Conservation (phyloP, 164 flowering plant genomes). For the Vitis amurensis region DNA sequence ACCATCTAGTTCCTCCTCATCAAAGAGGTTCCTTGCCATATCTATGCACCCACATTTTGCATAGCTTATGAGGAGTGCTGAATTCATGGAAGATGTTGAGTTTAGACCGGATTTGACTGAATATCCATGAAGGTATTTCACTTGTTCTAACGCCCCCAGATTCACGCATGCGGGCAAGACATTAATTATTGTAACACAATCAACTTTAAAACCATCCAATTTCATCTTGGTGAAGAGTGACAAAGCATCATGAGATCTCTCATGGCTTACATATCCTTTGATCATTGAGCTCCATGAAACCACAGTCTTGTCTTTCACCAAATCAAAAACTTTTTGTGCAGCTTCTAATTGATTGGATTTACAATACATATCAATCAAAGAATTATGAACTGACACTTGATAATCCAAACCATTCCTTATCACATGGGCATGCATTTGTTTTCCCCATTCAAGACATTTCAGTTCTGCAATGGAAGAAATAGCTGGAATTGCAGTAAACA, state of each 20-base stretch:
- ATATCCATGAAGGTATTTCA: constrained; percentile 53
- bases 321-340: constrained; percentile 43
- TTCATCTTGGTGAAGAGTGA: constrained; percentile 47
- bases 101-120: constrained; percentile 35
- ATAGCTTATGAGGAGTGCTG: constrained; percentile 54
- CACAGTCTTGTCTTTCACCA: constrained; percentile 30
- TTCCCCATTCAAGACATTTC: constrained; percentile 40
- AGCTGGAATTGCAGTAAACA: constrained; percentile 48
- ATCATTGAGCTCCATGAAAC: constrained; percentile 66
- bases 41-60: constrained; percentile 68
- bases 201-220: constrained; percentile 37
- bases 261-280: constrained; percentile 45
- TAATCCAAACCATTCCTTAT: constrained; percentile 42
- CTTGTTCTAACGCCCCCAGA: constrained; percentile 45
- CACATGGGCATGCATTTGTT: constrained; percentile 53
- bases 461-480: constrained; percentile 46
- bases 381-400: constrained; percentile 54
- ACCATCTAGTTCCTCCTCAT: constrained; percentile 32
- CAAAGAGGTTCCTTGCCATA: constrained; percentile 49
- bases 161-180: constrained; percentile 62
- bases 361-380: constrained; percentile 62
- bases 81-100: constrained; percentile 28
- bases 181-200: constrained; percentile 45
- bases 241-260: constrained; percentile 37
- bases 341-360: constrained; percentile 33